Conservation (phyloP, 768 basidiomycete genomes). For the Boletellus sp. region DNA sequence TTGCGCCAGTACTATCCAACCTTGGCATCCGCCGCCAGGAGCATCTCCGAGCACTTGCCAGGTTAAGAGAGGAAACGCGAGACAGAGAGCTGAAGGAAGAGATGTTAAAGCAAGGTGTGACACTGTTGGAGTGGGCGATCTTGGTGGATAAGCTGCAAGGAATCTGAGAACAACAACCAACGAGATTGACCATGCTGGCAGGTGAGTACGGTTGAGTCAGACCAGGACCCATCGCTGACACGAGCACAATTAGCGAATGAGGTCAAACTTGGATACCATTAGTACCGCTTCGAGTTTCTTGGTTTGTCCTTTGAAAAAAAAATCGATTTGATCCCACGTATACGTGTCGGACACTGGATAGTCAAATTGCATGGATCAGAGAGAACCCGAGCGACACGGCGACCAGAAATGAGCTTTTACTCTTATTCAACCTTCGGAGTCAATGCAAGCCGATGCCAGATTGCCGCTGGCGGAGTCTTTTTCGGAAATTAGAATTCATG, state of each 20-base stretch:
- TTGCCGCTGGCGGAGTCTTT: too few relatives aligned
- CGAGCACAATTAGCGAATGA: not conserved
- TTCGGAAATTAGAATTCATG: too few relatives aligned
- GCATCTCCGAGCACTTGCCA: constrained; percentile 59
- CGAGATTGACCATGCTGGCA: not conserved
- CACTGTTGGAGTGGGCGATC: constrained; percentile 77
- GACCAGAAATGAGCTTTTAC: too few relatives aligned
- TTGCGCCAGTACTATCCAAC: constrained; percentile 50
- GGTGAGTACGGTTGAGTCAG: constrained; percentile 1
- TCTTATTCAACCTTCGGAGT: too few relatives aligned
- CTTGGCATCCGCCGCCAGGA: constrained; percentile 59
- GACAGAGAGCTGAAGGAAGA: constrained; percentile 69
- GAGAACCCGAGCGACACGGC: too few relatives aligned
- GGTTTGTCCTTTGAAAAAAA: not conserved
- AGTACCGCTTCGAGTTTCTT: not conserved
- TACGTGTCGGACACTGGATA: not conserved
- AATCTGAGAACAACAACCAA: constrained; percentile 15
- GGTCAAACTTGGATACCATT: not conserved
- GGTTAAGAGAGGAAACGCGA: constrained; percentile 61
- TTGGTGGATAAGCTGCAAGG: constrained; percentile 60
- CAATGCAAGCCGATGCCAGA: too few relatives aligned
- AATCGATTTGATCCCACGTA: not conserved
- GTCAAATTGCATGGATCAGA: not conserved
- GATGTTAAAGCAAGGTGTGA: constrained; percentile 63
- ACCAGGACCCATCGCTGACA: not conserved